Percentiles rank a stretch among this genome's conserved stretches.
These are phyloP conservation scores for Podospora pseudocomata DNA, from an alignment of 495 filamentous ascomycete species.

Conservation along the genomic window DNA sequence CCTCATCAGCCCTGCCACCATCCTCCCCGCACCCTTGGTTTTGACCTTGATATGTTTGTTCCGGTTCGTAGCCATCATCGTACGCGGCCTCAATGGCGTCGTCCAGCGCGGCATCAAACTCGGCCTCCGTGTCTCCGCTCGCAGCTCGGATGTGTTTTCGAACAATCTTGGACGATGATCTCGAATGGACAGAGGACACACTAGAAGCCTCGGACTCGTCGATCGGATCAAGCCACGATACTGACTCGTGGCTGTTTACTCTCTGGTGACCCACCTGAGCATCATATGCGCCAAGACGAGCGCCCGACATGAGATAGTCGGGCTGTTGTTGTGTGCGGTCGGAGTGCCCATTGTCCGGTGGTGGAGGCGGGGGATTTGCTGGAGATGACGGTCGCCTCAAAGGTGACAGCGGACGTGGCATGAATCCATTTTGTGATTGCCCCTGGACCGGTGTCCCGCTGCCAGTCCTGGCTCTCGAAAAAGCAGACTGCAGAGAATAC, in stretches of 20 bases:
- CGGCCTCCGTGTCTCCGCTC: conserved; percentile 79
- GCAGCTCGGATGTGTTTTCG: conserved; percentile 61
- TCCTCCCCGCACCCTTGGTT: conserved; percentile 42
- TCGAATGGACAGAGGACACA: conserved; percentile 75
- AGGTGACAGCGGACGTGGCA: conserved; percentile 67
- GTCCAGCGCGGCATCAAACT: conserved; percentile 93
- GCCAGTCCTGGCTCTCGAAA: conserved; percentile 43
- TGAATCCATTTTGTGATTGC: conserved; percentile 47
- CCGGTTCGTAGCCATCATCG: conserved; percentile 84
- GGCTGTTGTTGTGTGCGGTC: conserved; percentile 39
- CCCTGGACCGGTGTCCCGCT: conserved; percentile 39
- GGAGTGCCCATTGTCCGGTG: conserved; percentile 32
- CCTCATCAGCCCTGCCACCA: conserved; percentile 47
- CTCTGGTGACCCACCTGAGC: conserved; percentile 45
- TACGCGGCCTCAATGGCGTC: conserved; percentile 96
- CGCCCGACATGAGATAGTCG: conserved; percentile 41
- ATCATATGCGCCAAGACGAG: conserved; percentile 25
- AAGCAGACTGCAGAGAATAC: conserved; percentile 45
- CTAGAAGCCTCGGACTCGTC: conserved; percentile 88
- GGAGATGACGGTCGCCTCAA: conserved; percentile 42
- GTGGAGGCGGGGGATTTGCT: conserved; percentile 29
- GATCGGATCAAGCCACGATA: conserved; percentile 94
- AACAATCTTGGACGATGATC: conserved; percentile 66
- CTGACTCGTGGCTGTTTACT: conserved; percentile 67
- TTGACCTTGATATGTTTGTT: conserved; percentile 43